These are phyloP conservation scores for Cutaneotrichosporon spelunceum DNA, from an alignment of 1,284 basidiomycete genomes.

Conservation along the genomic window DNA sequence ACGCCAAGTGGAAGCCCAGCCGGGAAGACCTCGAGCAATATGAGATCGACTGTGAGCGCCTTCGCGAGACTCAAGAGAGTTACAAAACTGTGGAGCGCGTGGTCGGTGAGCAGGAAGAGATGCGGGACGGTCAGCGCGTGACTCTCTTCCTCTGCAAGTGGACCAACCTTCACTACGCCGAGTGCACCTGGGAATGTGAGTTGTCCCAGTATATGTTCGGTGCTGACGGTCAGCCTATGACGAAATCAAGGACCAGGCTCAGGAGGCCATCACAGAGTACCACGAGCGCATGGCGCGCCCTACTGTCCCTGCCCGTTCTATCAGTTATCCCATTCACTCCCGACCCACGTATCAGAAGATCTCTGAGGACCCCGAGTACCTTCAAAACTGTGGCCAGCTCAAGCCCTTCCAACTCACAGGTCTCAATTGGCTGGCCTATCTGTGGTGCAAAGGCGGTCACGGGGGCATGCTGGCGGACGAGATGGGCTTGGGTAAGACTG, in stretches of 20 bases:
- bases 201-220: slow-evolving; percentile 1
- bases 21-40: slow-evolving; percentile 87
- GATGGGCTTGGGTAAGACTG: slow-evolving; percentile 98
- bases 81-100: slow-evolving; percentile 92
- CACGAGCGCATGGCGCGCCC: slow-evolving; percentile 71
- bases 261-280: slow-evolving; percentile 74
- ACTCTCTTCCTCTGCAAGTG: slow-evolving; percentile 97
- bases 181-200: slow-evolving; percentile 92
- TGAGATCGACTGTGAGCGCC: slow-evolving; percentile 82
- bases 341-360: slow-evolving; percentile 85
- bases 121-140: slow-evolving; percentile 56
- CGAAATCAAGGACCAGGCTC: slow-evolving; percentile 64
- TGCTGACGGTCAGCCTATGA: slow-evolving; percentile 52
- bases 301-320: slow-evolving; percentile 83
- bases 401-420: slow-evolving; percentile 99
- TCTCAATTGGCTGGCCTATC: slow-evolving; percentile 95
- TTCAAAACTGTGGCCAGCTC: slow-evolving; percentile 76
- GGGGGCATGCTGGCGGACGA: slow-evolving; percentile 93
- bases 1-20: slow-evolving; percentile 62
- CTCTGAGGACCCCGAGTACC: slow-evolving; percentile 84
- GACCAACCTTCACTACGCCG: slow-evolving; percentile 86
- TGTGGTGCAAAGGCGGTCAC: slow-evolving; percentile 92
- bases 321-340: slow-evolving; percentile 63
- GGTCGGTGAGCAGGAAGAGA: slow-evolving; percentile 71
- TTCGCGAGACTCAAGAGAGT: slow-evolving; percentile 82